These are phyloP conservation scores for Fusarium mundagurra DNA, from an alignment of 2,329 filamentous ascomycete genomes.

Conservation along the genomic window DNA sequence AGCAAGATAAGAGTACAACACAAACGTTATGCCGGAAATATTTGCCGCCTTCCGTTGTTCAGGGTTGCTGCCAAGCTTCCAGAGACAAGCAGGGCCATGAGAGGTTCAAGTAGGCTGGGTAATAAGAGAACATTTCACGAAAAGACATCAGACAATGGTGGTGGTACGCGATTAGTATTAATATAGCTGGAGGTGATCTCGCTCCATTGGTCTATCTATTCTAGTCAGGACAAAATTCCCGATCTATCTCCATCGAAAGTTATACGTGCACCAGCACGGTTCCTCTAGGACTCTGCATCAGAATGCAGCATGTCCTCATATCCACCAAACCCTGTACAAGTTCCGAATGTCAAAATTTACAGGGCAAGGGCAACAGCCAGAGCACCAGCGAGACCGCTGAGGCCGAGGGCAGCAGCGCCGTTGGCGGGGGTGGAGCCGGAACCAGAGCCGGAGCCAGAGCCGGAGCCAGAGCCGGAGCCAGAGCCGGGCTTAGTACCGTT, in stretches of 20 bases:
- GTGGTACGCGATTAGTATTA: slow-evolving; percentile 43
- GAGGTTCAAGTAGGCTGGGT: neutral
- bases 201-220: slow-evolving; percentile 38
- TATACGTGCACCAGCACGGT: slow-evolving; percentile 38
- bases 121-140: neutral
- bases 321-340: slow-evolving; percentile 7
- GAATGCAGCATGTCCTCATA: slow-evolving; percentile 11
- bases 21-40: neutral
- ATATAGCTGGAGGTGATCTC: slow-evolving; percentile 34
- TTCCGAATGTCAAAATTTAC: slow-evolving; percentile 25
- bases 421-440: slow-evolving; percentile 18
- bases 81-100: neutral
- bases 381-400: slow-evolving; percentile 37
- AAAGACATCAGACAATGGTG: slow-evolving; percentile 1
- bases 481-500: slow-evolving; percentile 32
- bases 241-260: slow-evolving; percentile 38
- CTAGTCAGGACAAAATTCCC: slow-evolving; percentile 28
- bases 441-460: neutral
- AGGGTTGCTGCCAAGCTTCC: neutral
- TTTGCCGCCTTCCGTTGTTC: neutral
- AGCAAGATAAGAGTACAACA: neutral
- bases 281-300: slow-evolving; percentile 22
- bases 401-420: slow-evolving; percentile 32
- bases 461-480: slow-evolving; percentile 14
- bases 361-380: slow-evolving; percentile 39